Percentiles rank a stretch among this genome's conserved stretches.
phyloP scores from a whole-genome alignment of 331 rosid genomes.

The Acacia concinna region DNA sequence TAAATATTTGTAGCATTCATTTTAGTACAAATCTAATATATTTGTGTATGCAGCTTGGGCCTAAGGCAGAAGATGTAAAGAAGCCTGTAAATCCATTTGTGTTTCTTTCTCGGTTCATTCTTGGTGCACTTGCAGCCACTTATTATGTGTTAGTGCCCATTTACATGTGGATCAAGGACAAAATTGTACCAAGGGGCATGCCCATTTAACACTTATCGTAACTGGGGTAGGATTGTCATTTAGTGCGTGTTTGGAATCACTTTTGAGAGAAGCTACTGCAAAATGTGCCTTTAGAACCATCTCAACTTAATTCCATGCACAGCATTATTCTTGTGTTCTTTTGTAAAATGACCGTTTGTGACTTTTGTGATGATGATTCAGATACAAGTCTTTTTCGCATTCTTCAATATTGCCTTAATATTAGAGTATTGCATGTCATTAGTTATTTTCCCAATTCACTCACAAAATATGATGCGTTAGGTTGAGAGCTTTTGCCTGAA shows the following conservation, averaged over 20 bases:
- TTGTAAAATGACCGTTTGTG: neutral
- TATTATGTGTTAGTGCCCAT: constrained; percentile 38
- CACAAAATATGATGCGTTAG: too few relatives aligned
- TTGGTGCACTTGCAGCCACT: constrained; percentile 67
- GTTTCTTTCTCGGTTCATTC: constrained; percentile 56
- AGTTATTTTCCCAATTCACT: neutral
- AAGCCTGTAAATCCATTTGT: constrained; percentile 57
- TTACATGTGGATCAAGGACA: constrained; percentile 24
- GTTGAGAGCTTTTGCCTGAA: too few relatives aligned
- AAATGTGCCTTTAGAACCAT: neutral
- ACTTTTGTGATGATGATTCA: neutral
- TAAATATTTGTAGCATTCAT: neutral
- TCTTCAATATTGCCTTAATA: neutral
- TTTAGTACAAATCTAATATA: neutral
- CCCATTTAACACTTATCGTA: neutral
- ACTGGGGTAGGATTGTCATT: neutral
- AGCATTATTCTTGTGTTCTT: neutral
- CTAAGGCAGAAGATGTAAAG: constrained; percentile 67
- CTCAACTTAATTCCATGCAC: neutral
- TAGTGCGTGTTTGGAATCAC: neutral
- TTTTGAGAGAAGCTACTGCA: neutral
- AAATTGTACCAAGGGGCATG: constrained; percentile 11
- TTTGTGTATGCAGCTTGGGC: constrained; percentile 71
- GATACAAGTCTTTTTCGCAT: neutral
- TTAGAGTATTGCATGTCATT: neutral